Evolutionary conservation across 768 basidiomycete genomes (phyloP).

Genomic region (Tricholoma matsutake): DNA sequence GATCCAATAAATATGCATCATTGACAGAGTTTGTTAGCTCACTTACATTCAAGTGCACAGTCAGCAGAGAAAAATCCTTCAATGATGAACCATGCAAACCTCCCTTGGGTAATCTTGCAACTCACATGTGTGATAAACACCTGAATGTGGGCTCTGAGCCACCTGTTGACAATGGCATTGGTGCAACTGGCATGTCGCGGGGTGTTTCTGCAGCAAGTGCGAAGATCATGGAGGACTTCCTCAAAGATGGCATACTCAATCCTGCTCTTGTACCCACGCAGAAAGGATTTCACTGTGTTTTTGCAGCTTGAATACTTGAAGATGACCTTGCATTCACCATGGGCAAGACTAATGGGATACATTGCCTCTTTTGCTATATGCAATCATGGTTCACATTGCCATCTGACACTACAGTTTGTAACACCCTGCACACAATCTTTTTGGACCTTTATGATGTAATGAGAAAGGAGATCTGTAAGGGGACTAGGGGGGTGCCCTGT

Average conservation of each 20-base stretch:
- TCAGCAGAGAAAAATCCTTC: slow-evolving; percentile 4
- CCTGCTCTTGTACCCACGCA: slow-evolving; percentile 13
- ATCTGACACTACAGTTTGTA: slow-evolving; percentile 24
- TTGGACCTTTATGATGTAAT: slow-evolving; percentile 17
- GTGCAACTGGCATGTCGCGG: neutral
- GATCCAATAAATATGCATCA: neutral
- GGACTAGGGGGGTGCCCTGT: too few relatives aligned
- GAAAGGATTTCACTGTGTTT: slow-evolving; percentile 12
- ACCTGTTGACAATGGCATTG: neutral
- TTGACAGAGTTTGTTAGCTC: slow-evolving; percentile 2
- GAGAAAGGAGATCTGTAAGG: too few relatives aligned
- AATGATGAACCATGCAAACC: slow-evolving; percentile 12
- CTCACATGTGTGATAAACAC: slow-evolving; percentile 8
- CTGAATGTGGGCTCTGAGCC: neutral
- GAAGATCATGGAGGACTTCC: slow-evolving; percentile 17
- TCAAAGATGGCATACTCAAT: slow-evolving; percentile 15
- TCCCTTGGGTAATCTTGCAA: slow-evolving; percentile 9
- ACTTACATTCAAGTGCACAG: slow-evolving; percentile 3
- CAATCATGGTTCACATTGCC: slow-evolving; percentile 18
- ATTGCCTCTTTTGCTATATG: slow-evolving; percentile 14
- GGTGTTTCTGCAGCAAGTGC: slow-evolving; percentile 6
- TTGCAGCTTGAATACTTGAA: slow-evolving; percentile 24
- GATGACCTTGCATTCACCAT: slow-evolving; percentile 24
- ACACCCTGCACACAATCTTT: slow-evolving; percentile 15
- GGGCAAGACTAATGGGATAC: slow-evolving; percentile 14